Evolutionary conservation across 1,284 basidiomycete genomes (phyloP).

Genomic region (Singerocomus inundabilis): DNA sequence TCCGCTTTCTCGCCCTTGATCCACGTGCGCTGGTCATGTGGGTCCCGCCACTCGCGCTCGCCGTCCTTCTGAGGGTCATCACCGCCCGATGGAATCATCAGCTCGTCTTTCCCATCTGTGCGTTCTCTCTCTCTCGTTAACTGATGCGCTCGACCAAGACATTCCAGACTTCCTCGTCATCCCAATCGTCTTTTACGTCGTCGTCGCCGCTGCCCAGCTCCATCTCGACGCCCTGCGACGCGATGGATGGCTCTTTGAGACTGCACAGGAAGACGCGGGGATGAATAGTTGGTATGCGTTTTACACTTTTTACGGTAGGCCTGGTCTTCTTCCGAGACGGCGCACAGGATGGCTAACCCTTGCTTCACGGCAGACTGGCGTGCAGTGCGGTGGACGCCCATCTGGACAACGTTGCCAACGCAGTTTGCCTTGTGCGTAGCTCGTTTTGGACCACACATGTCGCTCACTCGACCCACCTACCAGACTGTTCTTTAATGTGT

Average conservation of each 20-base stretch:
- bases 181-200: constrained; percentile 81
- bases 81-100: constrained; percentile 84
- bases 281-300: constrained; percentile 80
- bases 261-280: constrained; percentile 42
- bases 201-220: constrained; percentile 65
- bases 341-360: not conserved
- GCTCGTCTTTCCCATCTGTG: constrained; percentile 87
- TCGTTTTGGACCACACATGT: not conserved
- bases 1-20: constrained; percentile 63
- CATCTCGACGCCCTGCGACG: constrained; percentile 62
- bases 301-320: constrained; percentile 73
- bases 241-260: constrained; percentile 89
- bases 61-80: constrained; percentile 77
- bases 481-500: constrained; percentile 86
- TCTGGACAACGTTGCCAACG: constrained; percentile 80
- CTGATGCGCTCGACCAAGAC: too few species aligned
- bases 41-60: constrained; percentile 76
- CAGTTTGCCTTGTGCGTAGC: constrained; percentile 68
- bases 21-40: constrained; percentile 67
- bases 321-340: not conserved
- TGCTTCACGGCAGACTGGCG: constrained; percentile 12
- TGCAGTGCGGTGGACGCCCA: constrained; percentile 54
- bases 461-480: constrained; percentile 6
- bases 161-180: constrained; percentile 81
- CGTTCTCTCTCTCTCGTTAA: too few species aligned